Evolutionary conservation across 2,329 filamentous ascomycete species (phyloP), one percentile per base, ranked within the genome.

Genomic region (Scopulariopsis brevicaulis): DNA sequence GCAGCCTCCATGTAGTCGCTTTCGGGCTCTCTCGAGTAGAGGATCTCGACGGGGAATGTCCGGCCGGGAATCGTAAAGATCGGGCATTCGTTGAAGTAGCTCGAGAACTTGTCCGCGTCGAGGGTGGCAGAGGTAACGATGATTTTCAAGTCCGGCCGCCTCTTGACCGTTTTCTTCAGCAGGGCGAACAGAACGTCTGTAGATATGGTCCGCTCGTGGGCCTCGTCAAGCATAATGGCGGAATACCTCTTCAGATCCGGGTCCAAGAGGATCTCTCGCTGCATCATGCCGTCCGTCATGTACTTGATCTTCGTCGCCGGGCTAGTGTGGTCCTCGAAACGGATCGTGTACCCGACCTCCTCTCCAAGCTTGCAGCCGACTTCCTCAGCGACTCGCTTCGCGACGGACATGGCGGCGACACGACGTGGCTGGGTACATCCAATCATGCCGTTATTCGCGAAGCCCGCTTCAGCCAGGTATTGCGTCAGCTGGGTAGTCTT

Each of bases 251-350:
- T 88, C 63, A 99, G 75, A 65, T 96, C 88, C 0, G 92, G 89
- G 69, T 99, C 94, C 64, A 96, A 81, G 56, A 99, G 79, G 68
- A 96, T 91, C 74, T 99, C 94, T 75, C 94, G 83, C 73, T 96
- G 86, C 69, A 99, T 82, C 89, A 97, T 97, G 71, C 94, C 94
- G 66, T 99, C 94, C 18, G 94, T 99, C 93, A 99, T 96, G 75
- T 99, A 99, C 75, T 99, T 99, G 76, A 99, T 96, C 67, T 86
- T 90, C 1, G 94, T 99, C 20, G 86, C 81, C 1, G 90, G 84
- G 62, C 86, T 89, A 0, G 93, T 96, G 69, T 86, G 89, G 73
- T 99, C 94, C 68, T 99, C 94, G 68, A 99, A 99, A 69, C 94
- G 90, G 68, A 99, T 96, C 8, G 89, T 96, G 70, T 99, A 99